Base-by-base conservation (phyloP, 2,329 filamentous ascomycete genomes). In the Pestalotiopsis sp. region DNA sequence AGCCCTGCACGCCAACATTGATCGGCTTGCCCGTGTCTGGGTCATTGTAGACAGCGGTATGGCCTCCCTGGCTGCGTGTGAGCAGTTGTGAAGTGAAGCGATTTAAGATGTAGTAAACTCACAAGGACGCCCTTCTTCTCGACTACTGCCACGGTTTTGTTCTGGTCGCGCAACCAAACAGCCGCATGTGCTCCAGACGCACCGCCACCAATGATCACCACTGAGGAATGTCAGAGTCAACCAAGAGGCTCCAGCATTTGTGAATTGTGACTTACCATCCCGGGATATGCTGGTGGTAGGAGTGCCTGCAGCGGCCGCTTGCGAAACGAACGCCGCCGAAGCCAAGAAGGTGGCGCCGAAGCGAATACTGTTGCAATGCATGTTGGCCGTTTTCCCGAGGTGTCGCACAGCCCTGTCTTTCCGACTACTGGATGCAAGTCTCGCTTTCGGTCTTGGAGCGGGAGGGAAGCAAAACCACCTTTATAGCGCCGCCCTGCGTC, bases 1-100 rank as follows among this genome's bases (percentile, higher is more conserved):
- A 81, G 6, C 75, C 74, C 64, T 80, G 73, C 14, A 81, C 79
- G 56, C 79, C 80, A 66, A 75, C 80, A 70, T 81, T 77, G 63
- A 75, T 77, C 2, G 72, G 66, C 0, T 59, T 70, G n/a, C 76
- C 77, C 1, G 76, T 80, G 22, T 78, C 73, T n/a, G 80, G 80
- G 40, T 81, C 81, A 3, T 72, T 76, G 71, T 83, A 86, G 11
- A 82, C 85, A 26, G 83, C 75, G 4, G 82, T 81, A 69, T 86
- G 83, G 3, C 85, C 85, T n/a, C 85, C 85, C 69, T 64, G 55
- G 4, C 13, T 26, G 13, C n/a, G 14, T 10, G 55, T 56, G 52
- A 74, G 73, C 5, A 13, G 10, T 68, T 65, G 76, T 73, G 67
- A 77, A 79, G 11, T 76, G 71, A 24, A 73, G 70, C 1, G 79